phyloP scores from a whole-genome alignment of 768 basidiomycete species.

The Lanmaoa pseudosensibilis region DNA sequence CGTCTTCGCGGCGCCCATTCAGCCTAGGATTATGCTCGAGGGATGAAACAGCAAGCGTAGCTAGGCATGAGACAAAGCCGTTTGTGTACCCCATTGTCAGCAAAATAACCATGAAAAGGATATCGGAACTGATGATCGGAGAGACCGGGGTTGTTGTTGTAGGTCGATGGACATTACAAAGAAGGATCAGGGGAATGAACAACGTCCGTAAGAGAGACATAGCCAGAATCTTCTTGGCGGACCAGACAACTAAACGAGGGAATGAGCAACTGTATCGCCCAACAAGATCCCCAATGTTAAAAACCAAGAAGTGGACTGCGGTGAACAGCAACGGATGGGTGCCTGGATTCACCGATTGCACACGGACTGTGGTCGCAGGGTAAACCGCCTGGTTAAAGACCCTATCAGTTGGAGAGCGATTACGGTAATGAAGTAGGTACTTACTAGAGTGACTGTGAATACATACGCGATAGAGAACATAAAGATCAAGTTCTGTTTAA shows the following conservation, averaged over 20 bases:
- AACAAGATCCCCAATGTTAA: constrained; percentile 69
- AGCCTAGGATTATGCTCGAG: constrained; percentile 75
- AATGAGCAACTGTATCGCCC: constrained; percentile 71
- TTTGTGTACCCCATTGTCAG: constrained; percentile 75
- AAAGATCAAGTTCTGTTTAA: constrained; percentile 64
- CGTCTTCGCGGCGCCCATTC: constrained; percentile 68
- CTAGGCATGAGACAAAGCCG: constrained; percentile 75
- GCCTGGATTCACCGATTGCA: constrained; percentile 60
- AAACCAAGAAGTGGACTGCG: constrained; percentile 73
- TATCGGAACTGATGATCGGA: constrained; percentile 69
- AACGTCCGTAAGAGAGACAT: constrained; percentile 70
- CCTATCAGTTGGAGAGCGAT: constrained; percentile 4
- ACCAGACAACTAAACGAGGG: constrained; percentile 68
- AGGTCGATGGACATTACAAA: constrained; percentile 77
- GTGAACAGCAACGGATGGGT: constrained; percentile 84
- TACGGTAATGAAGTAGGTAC: constrained; percentile 19
- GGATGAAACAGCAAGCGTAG: constrained; percentile 83
- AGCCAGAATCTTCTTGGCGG: constrained; percentile 56
- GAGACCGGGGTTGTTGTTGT: constrained; percentile 26
- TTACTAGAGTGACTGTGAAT: constrained; percentile 77
- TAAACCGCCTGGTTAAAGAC: constrained; percentile 64
- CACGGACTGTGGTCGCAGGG: constrained; percentile 81
- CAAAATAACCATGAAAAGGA: constrained; percentile 71
- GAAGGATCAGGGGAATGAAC: constrained; percentile 85
- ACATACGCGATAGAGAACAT: constrained; percentile 75